Evolutionary conservation across 345 rosid species (phyloP).

Genomic region (Populus pruinosa): DNA sequence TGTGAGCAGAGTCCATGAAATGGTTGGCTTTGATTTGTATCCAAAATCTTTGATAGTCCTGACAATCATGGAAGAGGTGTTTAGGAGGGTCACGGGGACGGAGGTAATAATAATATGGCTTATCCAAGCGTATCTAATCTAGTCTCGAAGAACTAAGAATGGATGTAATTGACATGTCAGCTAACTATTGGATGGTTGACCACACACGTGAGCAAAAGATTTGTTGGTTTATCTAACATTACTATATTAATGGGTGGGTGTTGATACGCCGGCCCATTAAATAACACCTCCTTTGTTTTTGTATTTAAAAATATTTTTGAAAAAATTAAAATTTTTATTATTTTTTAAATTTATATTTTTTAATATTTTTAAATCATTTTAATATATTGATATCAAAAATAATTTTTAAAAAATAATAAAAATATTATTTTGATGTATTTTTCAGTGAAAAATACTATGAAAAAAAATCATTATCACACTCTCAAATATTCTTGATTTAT

Average conservation of each 20-base stretch:
- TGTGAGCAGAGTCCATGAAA: too few species aligned
- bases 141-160: too few species aligned
- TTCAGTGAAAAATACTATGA: accelerated
- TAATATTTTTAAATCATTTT: accelerated
- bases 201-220: conserved; percentile 14
- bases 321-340: too few species aligned
- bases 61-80: background rate
- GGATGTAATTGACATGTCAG: conserved; percentile 1
- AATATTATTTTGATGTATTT: too few species aligned
- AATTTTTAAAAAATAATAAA: too few species aligned
- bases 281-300: background rate
- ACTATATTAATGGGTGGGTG: conserved; percentile 28
- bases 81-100: background rate
- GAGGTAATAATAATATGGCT: background rate
- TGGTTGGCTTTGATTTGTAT: too few species aligned
- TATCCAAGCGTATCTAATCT: background rate
- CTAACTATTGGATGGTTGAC: conserved; percentile 2
- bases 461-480: accelerated
- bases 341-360: too few species aligned
- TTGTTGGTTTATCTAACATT: conserved; percentile 10
- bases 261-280: conserved; percentile 25
- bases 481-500: background rate
- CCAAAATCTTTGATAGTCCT: too few species aligned
- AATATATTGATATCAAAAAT: too few species aligned
- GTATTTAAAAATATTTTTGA: too few species aligned